Percentiles rank a stretch among this genome's conserved stretches.
Conservation (phyloP, 495 filamentous ascomycete species). For the Penicillium mononematosum region DNA sequence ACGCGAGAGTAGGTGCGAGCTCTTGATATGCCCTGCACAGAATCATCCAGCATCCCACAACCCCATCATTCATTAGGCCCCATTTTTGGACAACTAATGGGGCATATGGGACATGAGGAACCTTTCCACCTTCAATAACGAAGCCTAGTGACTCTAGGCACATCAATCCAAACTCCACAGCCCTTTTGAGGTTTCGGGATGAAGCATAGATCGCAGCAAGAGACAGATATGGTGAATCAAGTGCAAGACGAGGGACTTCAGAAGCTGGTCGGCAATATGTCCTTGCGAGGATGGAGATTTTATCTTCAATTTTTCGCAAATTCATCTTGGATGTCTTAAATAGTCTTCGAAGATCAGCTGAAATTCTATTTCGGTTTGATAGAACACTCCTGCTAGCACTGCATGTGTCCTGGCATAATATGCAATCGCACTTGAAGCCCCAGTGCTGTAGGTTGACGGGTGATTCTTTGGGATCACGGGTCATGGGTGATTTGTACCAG, state of each 20-base stretch:
- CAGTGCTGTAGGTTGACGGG: constrained; percentile 31
- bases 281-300: constrained; percentile 22
- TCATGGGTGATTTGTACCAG: constrained; percentile 31
- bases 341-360: constrained; percentile 7
- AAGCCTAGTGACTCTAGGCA: constrained; percentile 42
- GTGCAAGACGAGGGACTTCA: constrained; percentile 30
- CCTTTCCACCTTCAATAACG: constrained; percentile 35
- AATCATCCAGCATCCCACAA: constrained; percentile 37
- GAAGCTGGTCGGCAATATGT: constrained; percentile 31
- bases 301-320: constrained; percentile 15
- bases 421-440: constrained; percentile 51
- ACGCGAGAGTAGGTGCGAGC: constrained; percentile 28
- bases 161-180: constrained; percentile 18
- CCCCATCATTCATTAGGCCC: constrained; percentile 34
- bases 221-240: constrained; percentile 29
- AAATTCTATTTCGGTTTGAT: constrained; percentile 16
- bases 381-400: constrained; percentile 1
- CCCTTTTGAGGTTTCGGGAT: constrained; percentile 11
- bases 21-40: constrained; percentile 30
- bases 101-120: constrained; percentile 11
- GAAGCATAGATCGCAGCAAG: constrained; percentile 25
- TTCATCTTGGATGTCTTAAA: constrained; percentile 9
- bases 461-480: constrained; percentile 13
- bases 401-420: constrained; percentile 37
- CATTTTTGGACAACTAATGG: constrained; percentile 40